Conservation (phyloP, 2,329 filamentous ascomycete genomes). For the Cylindrodendrum hubeiense region DNA sequence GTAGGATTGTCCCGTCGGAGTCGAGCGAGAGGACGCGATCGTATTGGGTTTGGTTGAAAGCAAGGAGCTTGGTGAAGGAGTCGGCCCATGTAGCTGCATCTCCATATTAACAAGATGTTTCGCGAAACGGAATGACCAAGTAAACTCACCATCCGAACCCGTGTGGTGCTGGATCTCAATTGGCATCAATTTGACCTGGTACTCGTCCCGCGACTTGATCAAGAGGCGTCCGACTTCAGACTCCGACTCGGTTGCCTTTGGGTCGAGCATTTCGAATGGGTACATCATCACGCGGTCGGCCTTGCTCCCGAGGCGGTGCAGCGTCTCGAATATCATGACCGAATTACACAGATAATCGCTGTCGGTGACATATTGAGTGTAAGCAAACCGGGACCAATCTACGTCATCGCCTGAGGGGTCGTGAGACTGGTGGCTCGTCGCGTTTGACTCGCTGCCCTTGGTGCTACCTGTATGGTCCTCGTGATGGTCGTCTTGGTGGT, state of each 20-base stretch:
- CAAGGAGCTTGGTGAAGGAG: slow-evolving; percentile 62
- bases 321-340: slow-evolving; percentile 60
- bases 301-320: slow-evolving; percentile 54
- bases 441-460: neutral
- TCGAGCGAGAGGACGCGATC: slow-evolving; percentile 62
- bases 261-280: slow-evolving; percentile 51
- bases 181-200: slow-evolving; percentile 56
- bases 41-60: slow-evolving; percentile 76
- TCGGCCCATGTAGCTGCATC: neutral
- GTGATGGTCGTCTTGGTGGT: too few relatives aligned
- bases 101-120: neutral
- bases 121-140: neutral
- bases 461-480: neutral
- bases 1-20: slow-evolving; percentile 72
- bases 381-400: slow-evolving; percentile 51
- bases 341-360: slow-evolving; percentile 60
- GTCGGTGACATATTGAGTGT: slow-evolving; percentile 61
- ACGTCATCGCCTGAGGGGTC: neutral
- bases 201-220: slow-evolving; percentile 55
- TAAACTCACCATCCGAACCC: slow-evolving; percentile 49
- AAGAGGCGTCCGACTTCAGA: slow-evolving; percentile 45
- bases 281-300: slow-evolving; percentile 60
- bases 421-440: neutral
- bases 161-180: slow-evolving; percentile 52
- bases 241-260: slow-evolving; percentile 42